Percentiles rank a stretch among this genome's conserved stretches.
Evolutionary conservation across 768 basidiomycete genomes (phyloP).

Genomic region (Lactarius pseudohatsudake): DNA sequence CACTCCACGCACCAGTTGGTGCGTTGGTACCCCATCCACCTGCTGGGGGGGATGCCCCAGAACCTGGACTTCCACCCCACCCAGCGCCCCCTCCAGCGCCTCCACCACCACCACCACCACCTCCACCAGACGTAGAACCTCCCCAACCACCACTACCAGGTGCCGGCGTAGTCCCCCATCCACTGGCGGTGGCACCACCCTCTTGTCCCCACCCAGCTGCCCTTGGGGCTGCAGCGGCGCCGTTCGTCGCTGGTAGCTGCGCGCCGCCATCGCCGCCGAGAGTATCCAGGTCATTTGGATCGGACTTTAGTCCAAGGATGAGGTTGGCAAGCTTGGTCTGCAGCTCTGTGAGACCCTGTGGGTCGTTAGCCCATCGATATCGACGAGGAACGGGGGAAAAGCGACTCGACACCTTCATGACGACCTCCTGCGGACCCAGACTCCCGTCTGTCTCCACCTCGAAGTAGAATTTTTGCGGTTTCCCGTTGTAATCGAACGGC

Average conservation of each 20-base stretch:
- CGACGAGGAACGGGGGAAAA: conserved; percentile 1
- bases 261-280: conserved; percentile 39
- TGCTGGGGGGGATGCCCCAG: conserved; percentile 29
- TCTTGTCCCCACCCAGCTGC: conserved; percentile 22
- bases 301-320: conserved; percentile 65
- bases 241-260: conserved; percentile 19
- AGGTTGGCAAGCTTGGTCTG: conserved; percentile 80
- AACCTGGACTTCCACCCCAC: conserved; percentile 24
- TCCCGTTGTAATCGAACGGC: conserved; percentile 83
- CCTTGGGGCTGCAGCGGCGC: conserved; percentile 22
- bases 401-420: conserved; percentile 62
- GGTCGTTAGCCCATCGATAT: conserved; percentile 2
- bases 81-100: conserved; percentile 15
- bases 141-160: conserved; percentile 19
- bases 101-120: not conserved
- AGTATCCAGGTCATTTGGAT: conserved; percentile 47
- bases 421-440: conserved; percentile 82
- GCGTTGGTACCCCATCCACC: conserved; percentile 37
- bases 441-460: conserved; percentile 95
- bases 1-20: conserved; percentile 39
- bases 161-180: conserved; percentile 26
- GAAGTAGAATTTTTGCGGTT: conserved; percentile 89
- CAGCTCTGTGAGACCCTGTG: conserved; percentile 71
- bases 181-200: not conserved
- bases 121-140: conserved; percentile 20